Evolutionary conservation across 306 rosid species (phyloP).

Genomic region (Vicia sativa): DNA sequence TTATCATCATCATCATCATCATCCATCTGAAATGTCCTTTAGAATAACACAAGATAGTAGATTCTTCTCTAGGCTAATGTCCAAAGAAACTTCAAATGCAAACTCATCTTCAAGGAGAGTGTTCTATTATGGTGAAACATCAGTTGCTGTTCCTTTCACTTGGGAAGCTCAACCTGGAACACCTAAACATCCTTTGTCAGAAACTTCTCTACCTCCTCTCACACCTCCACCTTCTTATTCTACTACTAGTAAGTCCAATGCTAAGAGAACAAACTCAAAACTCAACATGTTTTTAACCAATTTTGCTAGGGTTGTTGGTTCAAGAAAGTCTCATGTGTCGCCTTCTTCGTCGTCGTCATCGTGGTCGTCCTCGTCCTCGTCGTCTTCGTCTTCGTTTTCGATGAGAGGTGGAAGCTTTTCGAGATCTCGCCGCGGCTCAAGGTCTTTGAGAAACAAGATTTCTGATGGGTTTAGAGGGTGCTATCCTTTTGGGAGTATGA

Average conservation of each 20-base stretch:
- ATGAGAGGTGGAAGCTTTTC: constrained; percentile 3
- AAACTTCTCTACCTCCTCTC: constrained; percentile 44
- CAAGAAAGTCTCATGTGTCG: constrained; percentile 38
- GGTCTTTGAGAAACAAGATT: constrained; percentile 9
- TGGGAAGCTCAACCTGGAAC: constrained; percentile 58
- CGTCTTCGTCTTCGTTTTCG: constrained; percentile 26
- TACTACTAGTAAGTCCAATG: constrained; percentile 14
- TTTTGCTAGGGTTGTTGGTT: constrained; percentile 26
- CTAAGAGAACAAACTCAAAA: constrained; percentile 25
- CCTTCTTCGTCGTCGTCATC: constrained; percentile 31
- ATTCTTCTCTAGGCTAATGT: constrained; percentile 40
- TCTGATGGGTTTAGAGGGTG: constrained; percentile 35
- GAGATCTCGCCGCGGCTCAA: constrained; percentile 10
- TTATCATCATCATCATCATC: constrained; percentile 4
- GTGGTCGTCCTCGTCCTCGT: neutral
- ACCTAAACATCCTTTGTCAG: constrained; percentile 48
- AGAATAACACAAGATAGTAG: constrained; percentile 41
- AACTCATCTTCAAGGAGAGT: constrained; percentile 49
- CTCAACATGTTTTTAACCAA: constrained; percentile 21
- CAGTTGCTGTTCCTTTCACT: constrained; percentile 47
- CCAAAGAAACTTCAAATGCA: constrained; percentile 34
- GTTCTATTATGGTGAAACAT: constrained; percentile 43
- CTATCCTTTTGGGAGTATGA: constrained; percentile 39
- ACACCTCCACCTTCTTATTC: constrained; percentile 53
- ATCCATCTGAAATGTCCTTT: constrained; percentile 44